Conservation (phyloP, 495 filamentous ascomycete species). For the Hypoxylon lenormandii region DNA sequence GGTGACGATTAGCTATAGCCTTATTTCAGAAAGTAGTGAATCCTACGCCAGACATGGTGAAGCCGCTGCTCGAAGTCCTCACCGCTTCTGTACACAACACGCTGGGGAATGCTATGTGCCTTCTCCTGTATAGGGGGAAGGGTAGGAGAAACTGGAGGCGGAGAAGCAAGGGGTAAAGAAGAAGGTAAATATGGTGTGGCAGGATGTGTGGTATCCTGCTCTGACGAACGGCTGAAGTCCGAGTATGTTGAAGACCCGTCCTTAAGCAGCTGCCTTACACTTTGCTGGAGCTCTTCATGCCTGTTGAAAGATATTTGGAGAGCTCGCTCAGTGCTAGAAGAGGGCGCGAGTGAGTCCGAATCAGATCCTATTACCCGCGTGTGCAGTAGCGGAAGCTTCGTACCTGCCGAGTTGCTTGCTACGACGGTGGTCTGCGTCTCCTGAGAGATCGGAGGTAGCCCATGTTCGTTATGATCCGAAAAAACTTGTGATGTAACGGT, state of each 20-base stretch:
- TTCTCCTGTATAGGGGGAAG: constrained; percentile 14
- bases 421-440: constrained; percentile 50
- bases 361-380: constrained; percentile 17
- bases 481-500: constrained; percentile 49
- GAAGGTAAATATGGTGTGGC: constrained; percentile 8
- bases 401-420: constrained; percentile 23
- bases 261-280: neutral
- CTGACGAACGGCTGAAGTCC: neutral
- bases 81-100: neutral
- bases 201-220: constrained; percentile 11
- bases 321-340: constrained; percentile 44
- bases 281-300: constrained; percentile 17
- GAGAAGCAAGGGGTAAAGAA: neutral
- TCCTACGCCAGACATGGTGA: constrained; percentile 50
- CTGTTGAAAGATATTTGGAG: constrained; percentile 32
- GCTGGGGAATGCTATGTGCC: neutral
- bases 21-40: neutral
- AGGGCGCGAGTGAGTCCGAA: constrained; percentile 38
- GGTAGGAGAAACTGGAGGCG: constrained; percentile 3
- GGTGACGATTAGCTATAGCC: constrained; percentile 20
- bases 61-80: constrained; percentile 37
- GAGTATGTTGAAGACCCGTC: constrained; percentile 9
- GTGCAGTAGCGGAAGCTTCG: constrained; percentile 14
- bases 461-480: constrained; percentile 26
- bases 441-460: constrained; percentile 25